Evolutionary conservation across 257 asterid species (phyloP), one percentile per base, ranked within the genome.

Genomic region (Prunella vulgaris): DNA sequence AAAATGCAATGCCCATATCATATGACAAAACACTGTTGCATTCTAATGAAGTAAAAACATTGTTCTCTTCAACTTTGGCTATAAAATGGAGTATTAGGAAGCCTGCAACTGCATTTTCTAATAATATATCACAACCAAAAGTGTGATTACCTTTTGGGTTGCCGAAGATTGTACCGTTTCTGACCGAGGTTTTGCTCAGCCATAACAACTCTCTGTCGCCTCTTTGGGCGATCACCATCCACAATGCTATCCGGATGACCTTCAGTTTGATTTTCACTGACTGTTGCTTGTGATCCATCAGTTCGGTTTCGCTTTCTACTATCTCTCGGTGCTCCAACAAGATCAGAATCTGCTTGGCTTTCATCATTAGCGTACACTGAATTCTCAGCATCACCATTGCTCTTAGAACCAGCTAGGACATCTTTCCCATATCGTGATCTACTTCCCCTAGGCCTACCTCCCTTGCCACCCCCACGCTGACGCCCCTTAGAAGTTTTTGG

Each of bases 161-260:
- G 84, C 46, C 99, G 94, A 77, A 93, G 95, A 81, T 93, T 90
- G 88, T 93, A 93, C 37, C 96, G 89, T 52, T 80, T 87, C 81
- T 84, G 94, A 60, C 73, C 88, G 74, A 71, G 52, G 71, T 54
- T 71, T 73, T 78, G 90, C 15, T 81, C 90, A 66, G 80, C 70
- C 13, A 77, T 81, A 59, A 74, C 84, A 64, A 76, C 84, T 66
- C 78, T 85, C 60, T 86, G 96, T 48, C 88, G 85, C 84, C 95
- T 86, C 84, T 71, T 91, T 63, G 87, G 86, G 14, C 82, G 93
- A 60, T 77, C 85, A 66, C 86, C 85, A 67, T 77, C 90, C 42
- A 80, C 66, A 37, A 82, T 68, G 73, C 92, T 81, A 74, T 83
- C 96, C 0, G 96, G 88, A 27, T 80, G 84, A 64, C 84, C 96